Evolutionary conservation across 2,329 filamentous ascomycete species (phyloP), one percentile per base, ranked within the genome.

Genomic region (Botrytis galanthina): DNA sequence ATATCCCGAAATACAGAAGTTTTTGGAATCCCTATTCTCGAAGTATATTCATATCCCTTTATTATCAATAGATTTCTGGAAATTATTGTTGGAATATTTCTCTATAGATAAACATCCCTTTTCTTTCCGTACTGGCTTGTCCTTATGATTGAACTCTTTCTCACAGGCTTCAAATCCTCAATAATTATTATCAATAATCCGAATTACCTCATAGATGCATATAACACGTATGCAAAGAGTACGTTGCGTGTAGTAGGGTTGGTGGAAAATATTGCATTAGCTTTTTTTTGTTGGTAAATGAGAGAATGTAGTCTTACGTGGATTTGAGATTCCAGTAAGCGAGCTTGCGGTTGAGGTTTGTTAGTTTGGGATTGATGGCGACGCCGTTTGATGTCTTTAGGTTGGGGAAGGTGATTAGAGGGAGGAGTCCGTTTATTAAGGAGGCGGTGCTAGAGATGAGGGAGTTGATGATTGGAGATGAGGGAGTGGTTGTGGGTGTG

Each of bases 111-210:
- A 92, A 93, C 92, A 9, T 91, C 91, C n/a, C 93, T 90, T 80
- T 82, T 90, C 4, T 86, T 81, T 78, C 87, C 97, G 67, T 91
- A 93, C 82, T 94, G 89, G 90, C 91, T 92, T 73, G 86, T 89
- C 62, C 90, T 91, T 35, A 90, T 93, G 75, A 89, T 94, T 81
- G 91, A 90, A 35, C 91, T 89, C 37, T 86, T 81, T 32, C 83
- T 94, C 77, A 83, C 87, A 1, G 86, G 86, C 0, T 85, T 85
- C 39, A 86, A 86, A 3, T 86, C 84, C 76, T 84, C 84, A 20
- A 80, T 82, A 46, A 83, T 87, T 14, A 83, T 86, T 0, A 44
- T 44, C 16, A 18, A 4, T 44, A 44, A 44, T 18, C 14, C 42
- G 42, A 83, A 84, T 73, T 88, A 88, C 70, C 80, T 87, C 22